Base-by-base conservation (phyloP, 345 rosid species). In the Turnera subulata region DNA sequence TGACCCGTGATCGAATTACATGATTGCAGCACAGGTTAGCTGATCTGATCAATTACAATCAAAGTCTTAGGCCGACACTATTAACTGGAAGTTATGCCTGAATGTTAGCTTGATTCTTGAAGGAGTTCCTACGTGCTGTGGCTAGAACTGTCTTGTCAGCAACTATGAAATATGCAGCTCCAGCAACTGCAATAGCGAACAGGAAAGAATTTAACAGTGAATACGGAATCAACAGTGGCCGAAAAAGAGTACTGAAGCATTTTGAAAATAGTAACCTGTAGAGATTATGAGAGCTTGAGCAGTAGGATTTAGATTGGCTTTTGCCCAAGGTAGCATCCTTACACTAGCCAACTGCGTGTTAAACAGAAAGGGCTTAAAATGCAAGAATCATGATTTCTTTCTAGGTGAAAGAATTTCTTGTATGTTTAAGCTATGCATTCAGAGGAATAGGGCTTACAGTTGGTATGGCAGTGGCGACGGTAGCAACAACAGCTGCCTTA, bases 251-350 rank as follows among this genome's bases (percentile, higher is more conserved):
- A 50, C 6, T 17, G 35, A 20, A 43, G 17, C n/a, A n/a, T 25
- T n/a, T 26, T 3, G 6, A 24, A 16, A 10, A 7, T 11, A 16
- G 45, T 32, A 9, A 82, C 88, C 88, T 65, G 86, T 73, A 54
- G 93, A 89, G 55, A 92, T 61, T 43, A 92, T 80, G 56, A 92
- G 98, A 65, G 98, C 98, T 68, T 92, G 98, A 61, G 96, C 96
- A 17, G 96, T 82, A 77, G 68, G 88, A 68, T 89, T 92, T 47
- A 92, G 91, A 71, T 89, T 77, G 46, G 81, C 85, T 56, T 82
- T 89, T 2, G 96, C 98, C 98, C 96, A 83, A 0, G 96, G 96
- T 65, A 81, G 65, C 81, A 80, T 78, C 65, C 85, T 78, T 20
- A 55, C 93, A 66, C 85, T 81, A 4, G 79, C 96, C 77, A 92